Evolutionary conservation across 2,329 filamentous ascomycete species (phyloP).

Genomic region (Eutypa lata): DNA sequence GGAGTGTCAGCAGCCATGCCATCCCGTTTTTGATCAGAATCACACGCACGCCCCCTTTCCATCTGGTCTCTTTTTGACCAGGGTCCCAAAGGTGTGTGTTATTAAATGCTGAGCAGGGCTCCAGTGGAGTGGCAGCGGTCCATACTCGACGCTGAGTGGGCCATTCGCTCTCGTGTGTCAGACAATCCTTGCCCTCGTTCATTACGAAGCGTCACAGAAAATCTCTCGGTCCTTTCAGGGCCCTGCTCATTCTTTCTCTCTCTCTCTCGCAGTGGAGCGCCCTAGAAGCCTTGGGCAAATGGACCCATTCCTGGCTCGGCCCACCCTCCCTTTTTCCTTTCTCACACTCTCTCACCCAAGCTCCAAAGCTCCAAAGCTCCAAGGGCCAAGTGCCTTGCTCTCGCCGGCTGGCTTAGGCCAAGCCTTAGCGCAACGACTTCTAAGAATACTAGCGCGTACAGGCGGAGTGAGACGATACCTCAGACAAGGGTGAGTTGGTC

Average conservation of each 20-base stretch:
- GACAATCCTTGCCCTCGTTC: slow-evolving; percentile 48
- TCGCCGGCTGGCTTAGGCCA: too few species aligned
- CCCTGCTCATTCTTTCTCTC: slow-evolving; percentile 19
- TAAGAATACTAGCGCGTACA: slow-evolving; percentile 23
- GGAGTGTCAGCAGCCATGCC: slow-evolving; percentile 25
- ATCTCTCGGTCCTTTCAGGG: slow-evolving; percentile 25
- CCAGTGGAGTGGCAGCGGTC: slow-evolving; percentile 22
- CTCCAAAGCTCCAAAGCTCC: background rate
- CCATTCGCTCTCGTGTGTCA: slow-evolving; percentile 49
- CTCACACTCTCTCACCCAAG: background rate
- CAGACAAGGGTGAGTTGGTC: slow-evolving; percentile 28
- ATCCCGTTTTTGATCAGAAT: slow-evolving; percentile 13
- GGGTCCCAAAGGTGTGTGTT: slow-evolving; percentile 18
- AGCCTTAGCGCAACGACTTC: background rate
- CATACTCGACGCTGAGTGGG: slow-evolving; percentile 24
- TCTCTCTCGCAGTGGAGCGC: slow-evolving; percentile 22
- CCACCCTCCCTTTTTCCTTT: slow-evolving; percentile 17
- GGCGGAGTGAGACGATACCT: slow-evolving; percentile 27
- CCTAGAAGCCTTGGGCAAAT: slow-evolving; percentile 29
- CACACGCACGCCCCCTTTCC: slow-evolving; percentile 27
- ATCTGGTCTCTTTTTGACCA: slow-evolving; percentile 15
- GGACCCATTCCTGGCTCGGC: slow-evolving; percentile 25
- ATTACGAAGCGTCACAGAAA: slow-evolving; percentile 46
- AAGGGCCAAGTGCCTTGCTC: background rate
- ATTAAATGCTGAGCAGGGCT: slow-evolving; percentile 26